These are phyloP conservation scores for Scheffersomyces insectosa DNA, from an alignment of 1,139 yeast species.

Conservation along the genomic window DNA sequence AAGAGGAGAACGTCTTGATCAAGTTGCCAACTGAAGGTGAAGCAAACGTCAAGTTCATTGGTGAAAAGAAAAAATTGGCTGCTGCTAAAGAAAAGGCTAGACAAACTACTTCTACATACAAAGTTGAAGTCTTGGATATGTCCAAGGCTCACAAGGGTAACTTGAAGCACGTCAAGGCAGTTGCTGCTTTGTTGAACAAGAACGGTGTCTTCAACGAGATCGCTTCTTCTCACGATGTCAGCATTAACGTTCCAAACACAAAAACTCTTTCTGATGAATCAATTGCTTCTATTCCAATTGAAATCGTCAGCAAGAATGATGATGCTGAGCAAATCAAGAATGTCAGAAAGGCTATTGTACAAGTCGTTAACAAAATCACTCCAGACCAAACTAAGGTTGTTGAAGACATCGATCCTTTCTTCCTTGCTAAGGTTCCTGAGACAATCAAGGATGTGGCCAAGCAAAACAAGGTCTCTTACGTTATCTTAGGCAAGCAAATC, in stretches of 20 bases:
- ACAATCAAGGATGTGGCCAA: constrained; percentile 48
- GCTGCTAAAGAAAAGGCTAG: constrained; percentile 61
- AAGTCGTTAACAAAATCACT: constrained; percentile 67
- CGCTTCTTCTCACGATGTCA: constrained; percentile 48
- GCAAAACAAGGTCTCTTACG: constrained; percentile 52
- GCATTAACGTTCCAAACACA: constrained; percentile 53
- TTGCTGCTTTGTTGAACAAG: constrained; percentile 65
- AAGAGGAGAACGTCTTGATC: constrained; percentile 62
- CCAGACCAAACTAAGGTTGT: constrained; percentile 65
- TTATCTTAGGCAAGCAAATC: constrained; percentile 50
- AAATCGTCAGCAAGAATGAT: constrained; percentile 36
- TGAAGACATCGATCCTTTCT: constrained; percentile 69
- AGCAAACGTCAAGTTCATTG: constrained; percentile 61
- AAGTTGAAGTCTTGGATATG: constrained; percentile 73
- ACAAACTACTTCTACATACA: constrained; percentile 51
- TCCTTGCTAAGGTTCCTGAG: constrained; percentile 53
- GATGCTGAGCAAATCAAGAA: constrained; percentile 36
- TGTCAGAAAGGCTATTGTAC: constrained; percentile 67
- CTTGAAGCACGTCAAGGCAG: constrained; percentile 68
- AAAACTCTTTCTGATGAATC: constrained; percentile 20
- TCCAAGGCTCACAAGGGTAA: constrained; percentile 87
- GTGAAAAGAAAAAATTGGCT: constrained; percentile 55
- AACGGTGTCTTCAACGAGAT: constrained; percentile 50
- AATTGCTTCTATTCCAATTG: constrained; percentile 38
- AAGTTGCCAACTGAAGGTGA: constrained; percentile 52